A percentile compares a stretch with the other conserved stretches of the same genome.
Evolutionary conservation across 495 filamentous ascomycete species (phyloP).

Genomic region (Aspergillus heteromorphus): DNA sequence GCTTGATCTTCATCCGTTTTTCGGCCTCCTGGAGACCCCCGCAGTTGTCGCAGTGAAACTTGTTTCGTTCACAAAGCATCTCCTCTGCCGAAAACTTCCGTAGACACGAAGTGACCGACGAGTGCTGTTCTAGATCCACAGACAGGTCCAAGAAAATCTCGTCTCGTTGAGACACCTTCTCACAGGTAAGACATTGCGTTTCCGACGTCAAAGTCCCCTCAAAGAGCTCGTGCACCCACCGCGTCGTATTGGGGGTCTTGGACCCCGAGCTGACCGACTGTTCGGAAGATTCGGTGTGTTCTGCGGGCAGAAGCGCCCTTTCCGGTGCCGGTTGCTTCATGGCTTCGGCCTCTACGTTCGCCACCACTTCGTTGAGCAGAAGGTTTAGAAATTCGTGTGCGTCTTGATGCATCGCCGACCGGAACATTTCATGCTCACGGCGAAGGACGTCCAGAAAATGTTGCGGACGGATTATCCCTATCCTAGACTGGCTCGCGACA

Average conservation of each 20-base stretch:
- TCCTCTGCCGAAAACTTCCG: constrained; percentile 96
- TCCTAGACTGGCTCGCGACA: constrained; percentile 72
- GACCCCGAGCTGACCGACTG: constrained; percentile 41
- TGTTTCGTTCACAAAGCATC: constrained; percentile 97
- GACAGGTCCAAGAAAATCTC: constrained; percentile 94
- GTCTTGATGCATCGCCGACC: constrained; percentile 94
- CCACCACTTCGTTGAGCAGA: constrained; percentile 91
- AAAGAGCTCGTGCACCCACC: constrained; percentile 97
- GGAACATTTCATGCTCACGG: constrained; percentile 95
- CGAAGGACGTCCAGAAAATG: constrained; percentile 91
- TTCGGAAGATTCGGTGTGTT: constrained; percentile 37
- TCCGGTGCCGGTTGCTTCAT: constrained; percentile 44
- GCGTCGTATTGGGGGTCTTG: constrained; percentile 51
- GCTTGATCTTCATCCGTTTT: constrained; percentile 99
- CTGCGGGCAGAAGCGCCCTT: constrained; percentile 30
- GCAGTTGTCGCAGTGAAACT: constrained; percentile 97
- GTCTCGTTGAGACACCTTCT: constrained; percentile 90
- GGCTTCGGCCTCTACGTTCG: constrained; percentile 82
- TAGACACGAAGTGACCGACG: constrained; percentile 92
- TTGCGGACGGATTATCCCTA: constrained; percentile 87
- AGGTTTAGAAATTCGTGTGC: constrained; percentile 96
- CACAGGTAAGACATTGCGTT: constrained; percentile 93
- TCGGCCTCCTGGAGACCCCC: constrained; percentile 96
- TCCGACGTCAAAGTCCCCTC: constrained; percentile 93
- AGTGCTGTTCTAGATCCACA: constrained; percentile 92